Evolutionary conservation across 768 basidiomycete genomes (phyloP).

Genomic region (Naematelia aurantialba): DNA sequence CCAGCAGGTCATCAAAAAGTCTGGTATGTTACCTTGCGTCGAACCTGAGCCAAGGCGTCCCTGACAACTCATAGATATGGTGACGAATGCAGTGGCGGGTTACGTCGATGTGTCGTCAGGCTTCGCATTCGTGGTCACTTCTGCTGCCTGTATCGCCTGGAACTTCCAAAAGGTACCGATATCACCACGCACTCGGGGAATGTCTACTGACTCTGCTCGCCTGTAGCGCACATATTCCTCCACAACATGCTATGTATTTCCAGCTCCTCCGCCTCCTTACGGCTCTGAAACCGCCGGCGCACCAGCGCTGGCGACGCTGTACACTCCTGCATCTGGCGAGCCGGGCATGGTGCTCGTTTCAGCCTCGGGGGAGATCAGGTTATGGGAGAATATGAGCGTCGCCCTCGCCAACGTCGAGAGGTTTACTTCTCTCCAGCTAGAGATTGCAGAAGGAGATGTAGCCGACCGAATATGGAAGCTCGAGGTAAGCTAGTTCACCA

Average conservation of each 20-base stretch:
- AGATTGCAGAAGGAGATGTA: slow-evolving; percentile 40
- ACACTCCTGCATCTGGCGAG: slow-evolving; percentile 59
- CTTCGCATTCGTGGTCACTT: slow-evolving; percentile 42
- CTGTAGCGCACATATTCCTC: slow-evolving; percentile 38
- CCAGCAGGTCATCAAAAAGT: slow-evolving; percentile 23
- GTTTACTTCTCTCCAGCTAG: slow-evolving; percentile 30
- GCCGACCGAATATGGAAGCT: slow-evolving; percentile 30
- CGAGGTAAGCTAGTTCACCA: slow-evolving; percentile 24
- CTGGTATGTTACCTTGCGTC: slow-evolving; percentile 21
- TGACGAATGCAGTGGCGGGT: slow-evolving; percentile 22
- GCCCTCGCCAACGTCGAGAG: slow-evolving; percentile 50
- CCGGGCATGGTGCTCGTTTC: slow-evolving; percentile 81
- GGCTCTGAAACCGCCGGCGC: slow-evolving; percentile 12
- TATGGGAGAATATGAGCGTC: slow-evolving; percentile 73
- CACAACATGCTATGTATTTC: slow-evolving; percentile 47
- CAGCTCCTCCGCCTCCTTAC: slow-evolving; percentile 30
- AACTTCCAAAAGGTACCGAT: slow-evolving; percentile 43
- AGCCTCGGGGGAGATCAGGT: slow-evolving; percentile 66
- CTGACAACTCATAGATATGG: slow-evolving; percentile 22
- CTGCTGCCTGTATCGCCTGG: slow-evolving; percentile 44
- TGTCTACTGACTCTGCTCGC: too few relatives aligned
- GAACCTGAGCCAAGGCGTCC: not conserved
- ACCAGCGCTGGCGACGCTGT: slow-evolving; percentile 42
- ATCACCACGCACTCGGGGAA: not conserved
- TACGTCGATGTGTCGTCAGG: slow-evolving; percentile 41